Conservation (phyloP, 2,329 filamentous ascomycete genomes). For the Pseudocercospora eumusae region DNA sequence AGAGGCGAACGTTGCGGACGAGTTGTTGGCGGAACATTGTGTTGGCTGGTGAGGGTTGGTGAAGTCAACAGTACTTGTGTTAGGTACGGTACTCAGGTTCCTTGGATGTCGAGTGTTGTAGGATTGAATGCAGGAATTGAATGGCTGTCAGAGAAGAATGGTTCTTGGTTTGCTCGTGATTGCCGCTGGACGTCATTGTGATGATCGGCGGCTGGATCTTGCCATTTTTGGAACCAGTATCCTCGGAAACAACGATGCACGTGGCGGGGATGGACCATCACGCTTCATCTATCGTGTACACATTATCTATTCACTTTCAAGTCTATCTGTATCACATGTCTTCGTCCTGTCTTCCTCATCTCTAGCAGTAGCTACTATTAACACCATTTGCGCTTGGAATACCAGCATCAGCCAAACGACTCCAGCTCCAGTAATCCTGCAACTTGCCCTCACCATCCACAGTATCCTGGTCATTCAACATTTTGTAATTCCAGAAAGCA, state of each 20-base stretch:
- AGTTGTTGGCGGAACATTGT: slow-evolving; percentile 52
- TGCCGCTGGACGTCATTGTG: slow-evolving; percentile 4
- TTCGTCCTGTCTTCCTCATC: neutral
- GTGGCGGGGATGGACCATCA: neutral
- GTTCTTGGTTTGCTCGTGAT: neutral
- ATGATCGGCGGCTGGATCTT: slow-evolving; percentile 1
- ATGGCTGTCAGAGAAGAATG: neutral
- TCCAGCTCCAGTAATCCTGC: slow-evolving; percentile 20
- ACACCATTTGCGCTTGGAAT: slow-evolving; percentile 14
- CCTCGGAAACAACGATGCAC: slow-evolving; percentile 3
- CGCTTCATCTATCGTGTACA: neutral
- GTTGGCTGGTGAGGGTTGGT: slow-evolving; percentile 20
- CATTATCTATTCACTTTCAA: neutral
- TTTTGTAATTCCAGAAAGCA: slow-evolving; percentile 21
- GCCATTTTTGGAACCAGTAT: slow-evolving; percentile 1
- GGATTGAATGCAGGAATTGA: neutral
- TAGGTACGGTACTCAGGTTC: slow-evolving; percentile 4
- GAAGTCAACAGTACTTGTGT: neutral
- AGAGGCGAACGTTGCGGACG: slow-evolving; percentile 50
- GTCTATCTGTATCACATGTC: neutral
- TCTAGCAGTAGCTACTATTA: slow-evolving; percentile 16
- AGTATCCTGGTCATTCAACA: slow-evolving; percentile 10
- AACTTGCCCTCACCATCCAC: slow-evolving; percentile 21
- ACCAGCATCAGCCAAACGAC: slow-evolving; percentile 7
- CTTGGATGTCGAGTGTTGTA: neutral